Conservation (phyloP, 257 asterid genomes). For the Fraxinus anomala region DNA sequence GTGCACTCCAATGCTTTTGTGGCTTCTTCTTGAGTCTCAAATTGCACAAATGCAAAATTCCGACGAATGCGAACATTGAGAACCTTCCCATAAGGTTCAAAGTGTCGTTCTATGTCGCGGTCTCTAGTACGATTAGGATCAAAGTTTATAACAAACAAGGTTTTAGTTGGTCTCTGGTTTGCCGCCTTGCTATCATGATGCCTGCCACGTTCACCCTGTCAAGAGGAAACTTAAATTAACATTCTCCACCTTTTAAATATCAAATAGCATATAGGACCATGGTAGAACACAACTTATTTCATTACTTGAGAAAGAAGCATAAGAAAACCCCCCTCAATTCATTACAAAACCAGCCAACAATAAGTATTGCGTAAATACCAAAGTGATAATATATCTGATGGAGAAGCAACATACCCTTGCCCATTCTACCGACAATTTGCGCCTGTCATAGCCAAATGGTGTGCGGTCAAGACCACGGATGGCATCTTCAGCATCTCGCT, state of each 20-base stretch:
- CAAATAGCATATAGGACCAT: neutral
- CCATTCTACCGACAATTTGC: conserved; percentile 83
- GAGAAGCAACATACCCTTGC: conserved; percentile 56
- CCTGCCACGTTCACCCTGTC: conserved; percentile 87
- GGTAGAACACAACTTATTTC: neutral
- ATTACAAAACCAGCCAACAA: neutral
- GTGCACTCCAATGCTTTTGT: conserved; percentile 90
- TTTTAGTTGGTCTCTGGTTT: conserved; percentile 75
- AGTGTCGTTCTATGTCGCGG: conserved; percentile 81
- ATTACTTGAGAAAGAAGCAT: neutral
- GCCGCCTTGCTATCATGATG: conserved; percentile 66
- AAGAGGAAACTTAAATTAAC: neutral
- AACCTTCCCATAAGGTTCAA: conserved; percentile 84
- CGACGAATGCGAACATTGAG: conserved; percentile 77
- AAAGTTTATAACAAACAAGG: conserved; percentile 88
- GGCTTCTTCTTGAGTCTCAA: conserved; percentile 88
- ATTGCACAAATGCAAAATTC: conserved; percentile 94
- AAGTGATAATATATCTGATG: neutral
- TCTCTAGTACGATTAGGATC: conserved; percentile 73
- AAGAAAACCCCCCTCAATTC: neutral
- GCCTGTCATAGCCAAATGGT: conserved; percentile 76
- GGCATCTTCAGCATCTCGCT: conserved; percentile 89
- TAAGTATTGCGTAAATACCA: no score
- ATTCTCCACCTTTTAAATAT: neutral
- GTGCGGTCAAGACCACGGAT: conserved; percentile 60